These are phyloP conservation scores for Saccharomycopsis guyanensis DNA, from an alignment of 805 yeast species.

Conservation along the genomic window DNA sequence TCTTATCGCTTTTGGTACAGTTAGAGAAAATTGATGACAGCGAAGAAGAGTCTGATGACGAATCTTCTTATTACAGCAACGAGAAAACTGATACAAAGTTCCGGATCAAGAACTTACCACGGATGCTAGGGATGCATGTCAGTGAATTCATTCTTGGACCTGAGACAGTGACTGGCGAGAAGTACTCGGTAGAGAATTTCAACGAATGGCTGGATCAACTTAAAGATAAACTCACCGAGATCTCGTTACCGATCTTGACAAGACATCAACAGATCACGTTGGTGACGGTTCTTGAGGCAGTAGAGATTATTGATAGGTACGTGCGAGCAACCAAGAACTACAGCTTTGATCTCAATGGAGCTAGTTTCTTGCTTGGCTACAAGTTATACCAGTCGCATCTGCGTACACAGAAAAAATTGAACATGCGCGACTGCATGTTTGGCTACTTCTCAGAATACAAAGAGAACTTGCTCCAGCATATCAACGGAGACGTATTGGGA, in stretches of 20 bases:
- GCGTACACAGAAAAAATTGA: conserved; percentile 43
- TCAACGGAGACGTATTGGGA: too few relatives aligned
- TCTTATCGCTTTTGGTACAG: conserved; percentile 44
- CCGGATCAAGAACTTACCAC: conserved; percentile 12
- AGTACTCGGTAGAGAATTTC: conserved; percentile 24
- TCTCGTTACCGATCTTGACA: conserved; percentile 71
- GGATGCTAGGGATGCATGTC: conserved; percentile 13
- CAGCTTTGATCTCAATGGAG: conserved; percentile 55
- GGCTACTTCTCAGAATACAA: conserved; percentile 79
- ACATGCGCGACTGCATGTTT: conserved; percentile 81
- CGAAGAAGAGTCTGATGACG: not conserved
- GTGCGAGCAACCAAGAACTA: not conserved
- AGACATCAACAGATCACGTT: conserved; percentile 89
- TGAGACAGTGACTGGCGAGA: not conserved
- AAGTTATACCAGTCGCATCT: conserved; percentile 53
- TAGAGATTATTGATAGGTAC: conserved; percentile 45
- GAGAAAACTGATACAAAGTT: conserved; percentile 6
- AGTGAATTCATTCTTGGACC: conserved; percentile 12
- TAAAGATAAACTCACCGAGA: conserved; percentile 51
- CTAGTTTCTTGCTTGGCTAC: conserved; percentile 63
- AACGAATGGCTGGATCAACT: conserved; percentile 26
- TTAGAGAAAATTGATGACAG: conserved; percentile 42
- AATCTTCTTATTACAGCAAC: too few relatives aligned
- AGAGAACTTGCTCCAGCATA: conserved; percentile 48
- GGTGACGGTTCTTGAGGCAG: conserved; percentile 57